Evolutionary conservation across 1,284 basidiomycete species (phyloP).

Genomic region (Schizopora paradoxa): DNA sequence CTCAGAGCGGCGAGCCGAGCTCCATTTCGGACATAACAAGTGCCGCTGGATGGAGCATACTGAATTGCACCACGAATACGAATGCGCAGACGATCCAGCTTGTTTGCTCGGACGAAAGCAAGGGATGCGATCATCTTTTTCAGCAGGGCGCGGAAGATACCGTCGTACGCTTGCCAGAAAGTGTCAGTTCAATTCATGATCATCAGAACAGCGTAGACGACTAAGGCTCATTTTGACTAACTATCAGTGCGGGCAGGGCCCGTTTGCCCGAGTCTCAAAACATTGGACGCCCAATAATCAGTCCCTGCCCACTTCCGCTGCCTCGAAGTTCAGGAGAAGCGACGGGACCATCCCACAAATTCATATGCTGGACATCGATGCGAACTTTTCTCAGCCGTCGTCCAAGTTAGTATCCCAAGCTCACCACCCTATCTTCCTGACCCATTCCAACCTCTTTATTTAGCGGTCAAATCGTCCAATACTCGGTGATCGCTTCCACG

Average conservation of each 20-base stretch:
- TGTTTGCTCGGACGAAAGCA: conserved; percentile 35
- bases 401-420: conserved; percentile 9
- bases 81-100: conserved; percentile 42
- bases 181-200: conserved; percentile 28
- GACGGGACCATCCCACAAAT: conserved; percentile 33
- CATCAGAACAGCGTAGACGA: neutral
- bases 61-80: conserved; percentile 37
- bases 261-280: conserved; percentile 45
- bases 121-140: conserved; percentile 41
- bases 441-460: too few species aligned
- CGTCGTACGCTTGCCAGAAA: conserved; percentile 45
- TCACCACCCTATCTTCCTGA: too few species aligned
- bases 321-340: conserved; percentile 26
- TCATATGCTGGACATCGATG: conserved; percentile 38
- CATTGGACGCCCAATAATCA: conserved; percentile 37
- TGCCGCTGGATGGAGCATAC: conserved; percentile 49
- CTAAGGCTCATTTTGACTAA: neutral
- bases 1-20: conserved; percentile 37
- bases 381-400: conserved; percentile 31
- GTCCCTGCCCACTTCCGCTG: conserved; percentile 33
- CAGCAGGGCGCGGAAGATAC: conserved; percentile 42
- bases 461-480: too few species aligned
- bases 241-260: conserved; percentile 40
- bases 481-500: too few species aligned
- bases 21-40: conserved; percentile 48